Evolutionary conservation across 2,329 filamentous ascomycete genomes (phyloP), one percentile per base, ranked within the genome.

Genomic region (Pochonia chlamydosporia): DNA sequence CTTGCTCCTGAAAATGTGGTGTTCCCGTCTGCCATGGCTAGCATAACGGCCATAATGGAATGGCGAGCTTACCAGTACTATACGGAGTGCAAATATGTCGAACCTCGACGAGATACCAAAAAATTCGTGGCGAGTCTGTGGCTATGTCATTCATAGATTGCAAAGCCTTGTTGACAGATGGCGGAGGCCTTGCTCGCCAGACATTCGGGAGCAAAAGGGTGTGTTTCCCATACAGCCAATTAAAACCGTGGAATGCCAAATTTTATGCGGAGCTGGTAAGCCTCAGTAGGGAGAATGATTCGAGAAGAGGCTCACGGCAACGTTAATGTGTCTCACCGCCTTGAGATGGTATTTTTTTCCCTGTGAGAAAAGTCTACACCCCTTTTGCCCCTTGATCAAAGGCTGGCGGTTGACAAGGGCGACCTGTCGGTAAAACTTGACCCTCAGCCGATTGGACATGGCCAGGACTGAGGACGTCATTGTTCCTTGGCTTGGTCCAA

Each of bases 401-500:
- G 14, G 18, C 35, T 10, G 8, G n/a, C n/a, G 36, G 33, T 44
- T 26, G 43, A 47, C 40, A 44, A 48, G 40, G 44, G 48, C 41
- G 49, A 46, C 46, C 26, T 44, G 37, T 43, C 42, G 33, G 46
- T n/a, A 45, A 43, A 46, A 23, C 37, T 9, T 30, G 36, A 43
- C 7, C 28, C 23, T 30, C 44, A 50, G 48, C 52, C 48, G 48
- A 52, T 54, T 53, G 52, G 52, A 23, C 35, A 28, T 24, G 16
- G n/a, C 4, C n/a, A 36, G 48, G 49, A 44, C 7, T 1, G 37
- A 30, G 21, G 47, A 54, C 52, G 52, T 54, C 52, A 54, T 54
- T 31, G 45, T 40, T 43, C 40, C 37, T 43, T 28, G 24, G 35
- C 33, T 30, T 26, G 36, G 24, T 43, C 45, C 43, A 50, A 37